Conservation (phyloP, 225 moss, liverwort and hornwort genomes). For the Polytrichum commune region DNA sequence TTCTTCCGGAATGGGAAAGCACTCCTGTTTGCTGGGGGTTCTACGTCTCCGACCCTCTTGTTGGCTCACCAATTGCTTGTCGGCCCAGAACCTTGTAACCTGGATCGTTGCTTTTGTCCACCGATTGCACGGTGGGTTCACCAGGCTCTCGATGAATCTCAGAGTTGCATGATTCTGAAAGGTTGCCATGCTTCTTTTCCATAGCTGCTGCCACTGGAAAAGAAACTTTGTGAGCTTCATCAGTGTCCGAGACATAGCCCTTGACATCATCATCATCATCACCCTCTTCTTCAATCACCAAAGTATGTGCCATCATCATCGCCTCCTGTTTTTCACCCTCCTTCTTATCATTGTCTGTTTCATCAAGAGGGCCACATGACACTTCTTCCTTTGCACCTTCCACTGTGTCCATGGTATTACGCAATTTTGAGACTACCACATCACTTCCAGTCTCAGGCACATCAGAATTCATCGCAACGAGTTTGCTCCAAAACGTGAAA, state of each 20-base stretch:
- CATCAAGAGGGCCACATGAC: no score
- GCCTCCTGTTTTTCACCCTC: no score
- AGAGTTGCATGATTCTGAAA: neutral
- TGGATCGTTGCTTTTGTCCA: neutral
- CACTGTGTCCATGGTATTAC: neutral
- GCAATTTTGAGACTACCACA: neutral
- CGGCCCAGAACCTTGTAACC: no score
- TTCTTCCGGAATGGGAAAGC: no score
- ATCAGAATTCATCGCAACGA: slow-evolving; percentile 8
- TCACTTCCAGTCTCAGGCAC: neutral
- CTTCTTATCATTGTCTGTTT: no score
- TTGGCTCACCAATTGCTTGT: no score
- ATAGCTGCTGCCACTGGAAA: neutral
- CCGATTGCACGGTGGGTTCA: neutral
- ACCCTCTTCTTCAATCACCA: no score
- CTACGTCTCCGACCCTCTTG: no score
- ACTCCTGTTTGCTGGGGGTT: no score
- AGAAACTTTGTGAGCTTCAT: neutral
- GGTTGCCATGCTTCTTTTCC: neutral
- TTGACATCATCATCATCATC: no score
- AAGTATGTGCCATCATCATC: no score
- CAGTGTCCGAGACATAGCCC: neutral
- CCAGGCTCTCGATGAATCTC: neutral
- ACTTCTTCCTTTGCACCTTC: neutral
- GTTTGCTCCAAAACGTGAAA: slow-evolving; percentile 48